phyloP scores from a whole-genome alignment of 164 flowering plant genomes.

The Echeveria elegans region DNA sequence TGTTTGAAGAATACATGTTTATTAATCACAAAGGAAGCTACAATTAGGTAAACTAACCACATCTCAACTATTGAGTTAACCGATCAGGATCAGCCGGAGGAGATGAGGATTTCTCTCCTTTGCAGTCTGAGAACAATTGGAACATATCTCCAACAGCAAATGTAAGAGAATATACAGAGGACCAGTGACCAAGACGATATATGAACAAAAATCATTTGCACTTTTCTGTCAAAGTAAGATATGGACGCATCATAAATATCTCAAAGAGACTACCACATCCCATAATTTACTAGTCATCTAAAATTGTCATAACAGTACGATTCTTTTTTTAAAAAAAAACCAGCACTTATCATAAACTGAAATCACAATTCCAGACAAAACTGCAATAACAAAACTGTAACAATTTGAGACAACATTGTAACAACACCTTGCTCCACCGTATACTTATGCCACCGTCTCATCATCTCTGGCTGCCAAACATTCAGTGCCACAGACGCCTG shows the following conservation, averaged over 20 bases:
- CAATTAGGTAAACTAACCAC: not conserved
- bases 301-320: not conserved
- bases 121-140: not conserved
- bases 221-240: constrained; percentile 30
- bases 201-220: no score
- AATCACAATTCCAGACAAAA: constrained; percentile 60
- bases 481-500: constrained; percentile 79
- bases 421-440: constrained; percentile 63
- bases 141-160: not conserved
- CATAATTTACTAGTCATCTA: not conserved
- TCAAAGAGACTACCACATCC: not conserved
- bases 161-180: no score
- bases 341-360: constrained; percentile 21
- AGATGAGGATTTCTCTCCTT: not conserved
- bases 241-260: constrained; percentile 1
- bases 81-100: not conserved
- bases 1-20: not conserved
- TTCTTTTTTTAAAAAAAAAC: not conserved
- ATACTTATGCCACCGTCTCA: constrained; percentile 58
- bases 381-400: constrained; percentile 45
- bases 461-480: constrained; percentile 90
- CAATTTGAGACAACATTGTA: constrained; percentile 48
- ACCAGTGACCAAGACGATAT: no score
- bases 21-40: not conserved
- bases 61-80: not conserved